Base-by-base conservation (phyloP, 2,329 filamentous ascomycete species). In the Epicoccum nigrum region DNA sequence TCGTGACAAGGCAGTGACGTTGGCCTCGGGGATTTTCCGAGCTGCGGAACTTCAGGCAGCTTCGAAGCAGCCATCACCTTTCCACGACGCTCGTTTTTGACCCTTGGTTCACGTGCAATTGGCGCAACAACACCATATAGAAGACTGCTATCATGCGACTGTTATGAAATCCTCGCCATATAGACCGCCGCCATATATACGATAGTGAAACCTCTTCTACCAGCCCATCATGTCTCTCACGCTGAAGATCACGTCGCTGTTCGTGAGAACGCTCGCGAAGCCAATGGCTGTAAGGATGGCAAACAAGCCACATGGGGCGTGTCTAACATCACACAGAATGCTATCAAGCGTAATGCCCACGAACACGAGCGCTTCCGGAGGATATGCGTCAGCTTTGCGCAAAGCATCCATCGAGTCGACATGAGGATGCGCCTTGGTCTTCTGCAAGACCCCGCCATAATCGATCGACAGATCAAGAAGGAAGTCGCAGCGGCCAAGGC, bases 371-470 rank as follows among this genome's bases (percentile, higher is more conserved):
- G 81, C 9, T 89, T 88, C 68, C 82, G 85, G 38, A 75, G 75
- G 38, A 66, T 84, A 54, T 88, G 85, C 64, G 77, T 88, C 55
- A 75, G 74, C 40, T 82, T 86, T 62, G 86, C 86, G 8, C 86
- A 89, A 67, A 71, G 77, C 8, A 78, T 89, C 25, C 86, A 89
- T 68, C 78, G 82, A 39, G 73, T 87, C 54, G 86, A 89, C 65
- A 88, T 89, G 84, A 81, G 84, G 34, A 82, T 88, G 71, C 82
- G 85, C 39, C 75, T 89, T 54, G 85, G 85, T 17, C 77, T 86
- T 4, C 76, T 88, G 2, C 85, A 86, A 59, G 85, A 87, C 62
- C 79, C 77, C 7, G 80, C 82, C 2, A 79, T 83, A 1, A 79
- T 81, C 38, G 77, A 81, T 40, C 72, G 77, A 21, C 79, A 81